phyloP scores from a whole-genome alignment of 768 basidiomycete species.

The Suillus brevipes region DNA sequence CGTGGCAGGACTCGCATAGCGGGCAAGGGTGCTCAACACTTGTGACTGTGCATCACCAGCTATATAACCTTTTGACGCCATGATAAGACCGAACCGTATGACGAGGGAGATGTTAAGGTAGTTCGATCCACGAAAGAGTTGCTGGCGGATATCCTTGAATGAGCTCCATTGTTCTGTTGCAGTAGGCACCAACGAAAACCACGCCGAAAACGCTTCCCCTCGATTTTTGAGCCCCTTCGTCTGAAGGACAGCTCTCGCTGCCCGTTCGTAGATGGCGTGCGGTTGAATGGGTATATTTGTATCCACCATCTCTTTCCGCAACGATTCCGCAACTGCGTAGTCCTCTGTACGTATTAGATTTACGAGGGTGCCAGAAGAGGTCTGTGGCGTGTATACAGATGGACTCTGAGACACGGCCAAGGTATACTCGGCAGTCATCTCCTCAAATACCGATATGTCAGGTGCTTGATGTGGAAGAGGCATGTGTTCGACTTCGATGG shows the following conservation, averaged over 20 bases:
- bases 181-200: conserved; percentile 46
- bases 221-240: conserved; percentile 18
- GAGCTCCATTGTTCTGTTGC: conserved; percentile 19
- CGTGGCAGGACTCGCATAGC: conserved; percentile 39
- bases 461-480: conserved; percentile 34
- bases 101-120: conserved; percentile 38
- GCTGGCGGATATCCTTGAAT: conserved; percentile 33
- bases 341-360: conserved; percentile 23
- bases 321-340: conserved; percentile 31
- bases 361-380: conserved; percentile 24
- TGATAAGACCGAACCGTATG: conserved; percentile 42
- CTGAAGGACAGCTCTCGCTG: conserved; percentile 25
- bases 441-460: conserved; percentile 39
- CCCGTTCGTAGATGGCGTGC: conserved; percentile 37
- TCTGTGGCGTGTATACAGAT: conserved; percentile 22
- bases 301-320: conserved; percentile 42
- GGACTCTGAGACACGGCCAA: conserved; percentile 13
- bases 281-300: conserved; percentile 39
- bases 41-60: conserved; percentile 19
- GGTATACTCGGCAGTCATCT: conserved; percentile 34
- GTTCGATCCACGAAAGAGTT: conserved; percentile 30
- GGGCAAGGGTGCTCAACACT: conserved; percentile 42
- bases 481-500: conserved; percentile 35
- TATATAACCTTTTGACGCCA: conserved; percentile 49
- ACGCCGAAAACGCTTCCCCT: conserved; percentile 34